Base-by-base conservation (phyloP, 345 rosid species). In the Gossypium stocksii region DNA sequence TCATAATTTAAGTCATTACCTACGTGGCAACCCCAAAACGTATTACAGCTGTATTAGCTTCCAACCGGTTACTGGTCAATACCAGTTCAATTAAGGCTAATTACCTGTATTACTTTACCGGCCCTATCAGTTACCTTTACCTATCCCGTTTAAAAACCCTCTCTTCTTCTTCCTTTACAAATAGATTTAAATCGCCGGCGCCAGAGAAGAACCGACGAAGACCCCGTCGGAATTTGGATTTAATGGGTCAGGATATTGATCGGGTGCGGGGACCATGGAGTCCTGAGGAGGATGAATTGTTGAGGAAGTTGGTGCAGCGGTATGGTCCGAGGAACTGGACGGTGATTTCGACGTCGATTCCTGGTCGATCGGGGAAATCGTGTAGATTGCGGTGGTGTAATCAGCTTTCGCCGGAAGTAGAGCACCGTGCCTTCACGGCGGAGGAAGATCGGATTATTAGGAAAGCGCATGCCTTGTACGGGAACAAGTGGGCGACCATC, bases 301-400 rank as follows among this genome's bases (percentile, higher is more conserved):
- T 89, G 66, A 73, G 63, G 66, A 73, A 80, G 78, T 70, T 85
- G 56, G 89, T 89, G 12, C 73, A 73, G 13, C 75, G 27, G 38
- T 77, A 86, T 67, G 88, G 92, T n/a, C 78, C 92, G 0, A 74
- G 85, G 66, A 85, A 85, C 79, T 89, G 94, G 94, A 77, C 88
- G 17, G 19, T 75, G 29, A 88, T 88, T 7, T 84, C 90, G 69
- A 80, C 73, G 46, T 80, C 81, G 72, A 84, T 89, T 52, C 84
- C 85, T 0, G 92, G 90, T 9, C 79, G 91, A 62, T 85, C 94
- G 12, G 88, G 88, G 20, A 88, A 89, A 63, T 89, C 94, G 4
- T 89, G 94, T 66, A 71, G 94, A 71, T 79, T 87, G 43, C 83
- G 90, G 44, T 89, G 93, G 91, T 86, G 83, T 76, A 87, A 89